Base-by-base conservation (phyloP, 257 asterid genomes). In the Solanum medicagineum region DNA sequence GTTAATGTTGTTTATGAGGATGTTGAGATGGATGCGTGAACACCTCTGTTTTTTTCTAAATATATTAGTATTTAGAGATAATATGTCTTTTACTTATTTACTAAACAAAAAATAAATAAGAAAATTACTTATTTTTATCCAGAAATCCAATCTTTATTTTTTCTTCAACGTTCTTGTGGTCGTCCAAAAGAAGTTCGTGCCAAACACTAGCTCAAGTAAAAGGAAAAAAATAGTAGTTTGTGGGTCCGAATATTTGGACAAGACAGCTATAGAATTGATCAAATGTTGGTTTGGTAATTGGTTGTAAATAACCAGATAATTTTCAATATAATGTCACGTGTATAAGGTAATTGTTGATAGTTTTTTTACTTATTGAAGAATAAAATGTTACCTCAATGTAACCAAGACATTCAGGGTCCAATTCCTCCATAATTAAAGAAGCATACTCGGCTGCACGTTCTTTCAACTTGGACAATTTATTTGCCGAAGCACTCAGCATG, bases 381-480 rank as follows among this genome's bases (percentile, higher is more conserved):
- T 36, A 71, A 49, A 62, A 51, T 36, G 81, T 75, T 94, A 94
- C 99, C 99, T 95, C 99, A 85, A 95, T 95, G 87, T 93, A 95
- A 29, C 97, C 97, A 44, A 94, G 92, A 54, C 88, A 83, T 81
- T 95, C 97, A 47, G 95, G 97, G 89, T 95, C 99, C 57, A 95
- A 91, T 91, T 95, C 99, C 88, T 95, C 99, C 99, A 95, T 95
- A 83, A 95, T 93, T 66, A 95, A 87, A 89, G 87, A 91, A 49
- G 98, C 97, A 68, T 95, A 95, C 79, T 95, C 98, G 85, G 88
- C 91, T 24, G 97, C 98, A 89, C 93, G 97, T 93, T 95, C 97
- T 90, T 93, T 93, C 90, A 95, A 87, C 88, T 91, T 89, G 55
- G 97, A 94, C 93, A 95, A 86, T 89, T 95, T 95, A 92, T 95